Base-by-base conservation (phyloP, 1,139 yeast species). In the Taphrina pruni region DNA sequence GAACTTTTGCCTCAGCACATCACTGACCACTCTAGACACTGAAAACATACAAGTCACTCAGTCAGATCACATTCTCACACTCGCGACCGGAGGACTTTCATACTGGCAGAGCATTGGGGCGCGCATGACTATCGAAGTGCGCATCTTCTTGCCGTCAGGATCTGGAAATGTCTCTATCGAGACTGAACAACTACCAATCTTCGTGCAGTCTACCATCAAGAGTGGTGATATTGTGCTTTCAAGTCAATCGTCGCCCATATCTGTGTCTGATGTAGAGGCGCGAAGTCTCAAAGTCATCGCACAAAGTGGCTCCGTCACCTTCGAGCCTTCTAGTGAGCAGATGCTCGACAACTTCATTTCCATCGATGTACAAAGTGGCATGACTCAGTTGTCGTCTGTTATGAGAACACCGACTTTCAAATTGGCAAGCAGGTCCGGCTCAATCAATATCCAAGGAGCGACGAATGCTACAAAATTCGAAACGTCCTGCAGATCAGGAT, bases 221-320 rank as follows among this genome's bases (percentile, higher is more conserved):
- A 51, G 60, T 17, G 39, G 41, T 6, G 32, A 38, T 8, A 43
- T 43, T 14, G 60, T 62, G 26, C 43, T 38, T 8, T 17, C 52
- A 9, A 43, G 45, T 12, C 21, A 52, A 26, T 41, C 60, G 12
- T 38, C 58, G 8, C 17, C 60, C 8, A 39, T 62, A 21, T 32
- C 58, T 8, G 60, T 62, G 8, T 20, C 17, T 14, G 36, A 51
- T 21, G 38, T 62, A 17, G 48, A 54, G 17, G 66, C 66, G 11
- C 17, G 43, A 9, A 26, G 51, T 11, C 45, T 62, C 50, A 32
- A 20, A 6, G 32, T 54, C 35, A 17, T 9, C 8, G 52, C 60
- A 8, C 52, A 21, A 14, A 55, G 60, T 21, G 66, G 66, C 35
- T 21, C 60, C 6, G 17, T 62, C 17, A 52, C 46, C 17, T 62